Evolutionary conservation across 768 basidiomycete species (phyloP).

Genomic region (Leccinum fibrillosum): DNA sequence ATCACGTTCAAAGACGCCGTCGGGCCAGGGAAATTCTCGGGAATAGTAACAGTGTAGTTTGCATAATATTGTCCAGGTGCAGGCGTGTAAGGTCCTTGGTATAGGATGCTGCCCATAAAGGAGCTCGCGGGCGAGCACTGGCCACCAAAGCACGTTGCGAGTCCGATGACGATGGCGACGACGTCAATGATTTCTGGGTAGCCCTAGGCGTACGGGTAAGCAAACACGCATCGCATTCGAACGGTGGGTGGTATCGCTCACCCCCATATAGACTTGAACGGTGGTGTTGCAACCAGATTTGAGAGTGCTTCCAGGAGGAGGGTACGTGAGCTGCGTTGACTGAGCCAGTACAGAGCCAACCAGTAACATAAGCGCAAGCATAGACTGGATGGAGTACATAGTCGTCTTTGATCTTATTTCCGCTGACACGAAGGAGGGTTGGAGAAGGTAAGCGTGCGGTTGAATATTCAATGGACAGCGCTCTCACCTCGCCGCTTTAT

Average conservation of each 20-base stretch:
- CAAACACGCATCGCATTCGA: neutral
- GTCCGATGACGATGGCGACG: constrained; percentile 32
- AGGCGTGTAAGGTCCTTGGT: constrained; percentile 34
- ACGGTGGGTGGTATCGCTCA: neutral
- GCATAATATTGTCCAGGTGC: constrained; percentile 15
- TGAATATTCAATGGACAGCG: neutral
- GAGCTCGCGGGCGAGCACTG: constrained; percentile 23
- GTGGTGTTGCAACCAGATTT: constrained; percentile 4
- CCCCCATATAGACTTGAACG: constrained; percentile 20
- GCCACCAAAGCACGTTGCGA: constrained; percentile 22
- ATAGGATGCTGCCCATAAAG: constrained; percentile 32
- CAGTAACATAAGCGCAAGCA: constrained; percentile 14
- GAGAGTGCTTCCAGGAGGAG: constrained; percentile 9
- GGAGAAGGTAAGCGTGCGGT: neutral
- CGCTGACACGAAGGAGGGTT: neutral
- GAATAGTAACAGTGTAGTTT: constrained; percentile 33
- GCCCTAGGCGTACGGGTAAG: constrained; percentile 7
- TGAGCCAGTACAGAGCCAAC: constrained; percentile 16
- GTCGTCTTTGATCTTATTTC: neutral
- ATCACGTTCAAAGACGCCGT: constrained; percentile 35
- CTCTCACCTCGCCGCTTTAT: constrained; percentile 13
- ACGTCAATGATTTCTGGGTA: constrained; percentile 23
- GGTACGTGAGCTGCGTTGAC: constrained; percentile 5
- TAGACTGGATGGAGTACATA: constrained; percentile 17
- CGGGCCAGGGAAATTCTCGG: constrained; percentile 26